phyloP scores from a whole-genome alignment of 1,284 basidiomycete genomes.

The Ceratobasidium sp. region DNA sequence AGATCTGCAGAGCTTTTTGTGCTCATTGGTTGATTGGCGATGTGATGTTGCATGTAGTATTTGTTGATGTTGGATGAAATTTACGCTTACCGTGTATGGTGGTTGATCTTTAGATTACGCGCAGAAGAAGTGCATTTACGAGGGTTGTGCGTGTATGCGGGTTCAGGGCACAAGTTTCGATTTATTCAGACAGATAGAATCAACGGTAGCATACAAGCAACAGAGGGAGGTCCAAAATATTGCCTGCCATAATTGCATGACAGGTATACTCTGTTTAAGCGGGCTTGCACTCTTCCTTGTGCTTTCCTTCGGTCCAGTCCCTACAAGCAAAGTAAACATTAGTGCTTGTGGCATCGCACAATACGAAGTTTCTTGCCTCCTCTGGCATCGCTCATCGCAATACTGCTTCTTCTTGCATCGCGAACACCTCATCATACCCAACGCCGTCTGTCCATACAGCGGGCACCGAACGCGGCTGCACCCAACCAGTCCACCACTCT shows the following conservation, averaged over 20 bases:
- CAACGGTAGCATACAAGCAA: not conserved
- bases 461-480: slow-evolving; percentile 41
- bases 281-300: slow-evolving; percentile 41
- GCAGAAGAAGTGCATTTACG: not conserved
- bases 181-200: slow-evolving; percentile 2
- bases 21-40: slow-evolving; percentile 5
- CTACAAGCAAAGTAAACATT: not conserved
- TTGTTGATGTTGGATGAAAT: slow-evolving; percentile 22
- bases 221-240: slow-evolving; percentile 2
- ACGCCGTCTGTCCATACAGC: slow-evolving; percentile 35
- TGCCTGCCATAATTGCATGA: not conserved
- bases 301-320: slow-evolving; percentile 43
- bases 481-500: slow-evolving; percentile 39
- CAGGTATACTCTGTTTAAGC: not conserved
- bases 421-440: slow-evolving; percentile 43
- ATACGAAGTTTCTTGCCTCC: slow-evolving; percentile 2
- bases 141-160: not conserved
- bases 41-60: slow-evolving; percentile 20
- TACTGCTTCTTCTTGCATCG: slow-evolving; percentile 43
- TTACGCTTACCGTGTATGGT: not conserved
- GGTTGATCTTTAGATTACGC: not conserved
- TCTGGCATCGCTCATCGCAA: slow-evolving; percentile 42
- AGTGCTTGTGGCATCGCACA: not conserved
- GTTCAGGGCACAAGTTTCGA: not conserved
- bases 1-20: slow-evolving; percentile 39